phyloP scores from a whole-genome alignment of 2,329 filamentous ascomycete genomes.

The Aspergillus sp. region DNA sequence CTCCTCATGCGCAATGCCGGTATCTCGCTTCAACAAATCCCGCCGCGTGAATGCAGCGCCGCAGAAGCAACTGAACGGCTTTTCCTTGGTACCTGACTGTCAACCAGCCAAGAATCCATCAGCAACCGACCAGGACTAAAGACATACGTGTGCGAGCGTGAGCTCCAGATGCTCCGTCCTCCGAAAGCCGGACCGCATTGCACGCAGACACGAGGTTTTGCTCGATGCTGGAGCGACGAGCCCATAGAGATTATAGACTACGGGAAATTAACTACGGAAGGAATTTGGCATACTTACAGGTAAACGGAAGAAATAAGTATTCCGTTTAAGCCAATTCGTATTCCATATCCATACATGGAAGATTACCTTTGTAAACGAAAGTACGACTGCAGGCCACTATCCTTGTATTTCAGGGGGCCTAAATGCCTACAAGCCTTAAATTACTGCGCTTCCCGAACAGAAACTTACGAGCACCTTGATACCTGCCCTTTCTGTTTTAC shows the following conservation, averaged over 20 bases:
- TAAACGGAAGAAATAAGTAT: too few species aligned
- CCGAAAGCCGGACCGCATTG: slow-evolving; percentile 29
- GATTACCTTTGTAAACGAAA: too few species aligned
- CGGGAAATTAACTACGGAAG: too few species aligned
- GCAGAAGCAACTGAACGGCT: slow-evolving; percentile 32
- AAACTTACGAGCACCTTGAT: too few species aligned
- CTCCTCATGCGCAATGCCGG: slow-evolving; percentile 26
- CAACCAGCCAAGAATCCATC: slow-evolving; percentile 8
- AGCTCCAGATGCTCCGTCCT: slow-evolving; percentile 30
- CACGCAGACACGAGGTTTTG: slow-evolving; percentile 25
- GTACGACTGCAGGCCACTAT: too few species aligned
- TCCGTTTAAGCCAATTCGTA: too few species aligned
- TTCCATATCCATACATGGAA: too few species aligned
- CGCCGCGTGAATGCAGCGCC: slow-evolving; percentile 30
- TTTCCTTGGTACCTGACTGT: slow-evolving; percentile 27
- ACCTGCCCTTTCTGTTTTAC: too few species aligned
- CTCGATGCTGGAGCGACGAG: slow-evolving; percentile 20
- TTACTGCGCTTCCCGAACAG: too few species aligned
- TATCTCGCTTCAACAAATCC: slow-evolving; percentile 29
- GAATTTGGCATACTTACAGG: too few species aligned
- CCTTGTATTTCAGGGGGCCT: too few species aligned
- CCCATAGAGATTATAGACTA: slow-evolving; percentile 14
- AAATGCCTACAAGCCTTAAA: too few species aligned
- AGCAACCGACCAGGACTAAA: not conserved
- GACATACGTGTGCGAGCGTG: slow-evolving; percentile 28